Evolutionary conservation across 805 yeast species (phyloP).

Genomic region (Saccharomycopsis oosterbeekiorum): DNA sequence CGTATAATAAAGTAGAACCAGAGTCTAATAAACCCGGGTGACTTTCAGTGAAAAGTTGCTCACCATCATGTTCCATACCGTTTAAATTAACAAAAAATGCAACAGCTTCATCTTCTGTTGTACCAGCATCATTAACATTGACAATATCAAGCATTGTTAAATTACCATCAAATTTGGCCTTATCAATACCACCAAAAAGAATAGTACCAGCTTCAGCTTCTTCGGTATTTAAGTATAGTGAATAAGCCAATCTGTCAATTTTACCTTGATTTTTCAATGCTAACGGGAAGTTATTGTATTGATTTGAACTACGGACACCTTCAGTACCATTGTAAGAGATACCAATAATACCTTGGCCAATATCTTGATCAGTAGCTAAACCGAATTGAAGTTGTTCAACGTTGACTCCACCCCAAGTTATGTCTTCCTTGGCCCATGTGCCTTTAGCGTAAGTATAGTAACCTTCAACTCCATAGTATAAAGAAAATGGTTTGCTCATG

Average conservation of each 20-base stretch:
- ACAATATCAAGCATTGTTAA: slow-evolving; percentile 42
- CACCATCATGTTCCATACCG: slow-evolving; percentile 34
- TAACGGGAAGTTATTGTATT: slow-evolving; percentile 24
- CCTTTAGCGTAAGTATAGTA: slow-evolving; percentile 38
- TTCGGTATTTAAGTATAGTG: slow-evolving; percentile 43
- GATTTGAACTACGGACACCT: slow-evolving; percentile 22
- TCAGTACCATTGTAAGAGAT: slow-evolving; percentile 11
- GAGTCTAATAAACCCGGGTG: slow-evolving; percentile 35
- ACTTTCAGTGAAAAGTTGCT: slow-evolving; percentile 20
- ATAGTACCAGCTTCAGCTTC: slow-evolving; percentile 39
- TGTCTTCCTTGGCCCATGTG: slow-evolving; percentile 25
- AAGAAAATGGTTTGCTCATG: slow-evolving; percentile 3
- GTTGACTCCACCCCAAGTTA: slow-evolving; percentile 14
- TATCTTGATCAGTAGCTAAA: slow-evolving; percentile 17
- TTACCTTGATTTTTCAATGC: slow-evolving; percentile 31
- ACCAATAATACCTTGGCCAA: slow-evolving; percentile 13
- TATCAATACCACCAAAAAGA: slow-evolving; percentile 68
- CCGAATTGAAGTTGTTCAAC: slow-evolving; percentile 15
- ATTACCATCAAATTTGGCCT: slow-evolving; percentile 46
- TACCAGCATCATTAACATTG: slow-evolving; percentile 36
- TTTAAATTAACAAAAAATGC: slow-evolving; percentile 33
- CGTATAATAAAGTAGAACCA: slow-evolving; percentile 35
- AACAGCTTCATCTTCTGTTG: slow-evolving; percentile 42
- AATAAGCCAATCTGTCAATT: slow-evolving; percentile 45
- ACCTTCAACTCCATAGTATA: slow-evolving; percentile 15